These are phyloP conservation scores for Lactarius quietus DNA, from an alignment of 768 basidiomycete genomes.

Conservation along the genomic window DNA sequence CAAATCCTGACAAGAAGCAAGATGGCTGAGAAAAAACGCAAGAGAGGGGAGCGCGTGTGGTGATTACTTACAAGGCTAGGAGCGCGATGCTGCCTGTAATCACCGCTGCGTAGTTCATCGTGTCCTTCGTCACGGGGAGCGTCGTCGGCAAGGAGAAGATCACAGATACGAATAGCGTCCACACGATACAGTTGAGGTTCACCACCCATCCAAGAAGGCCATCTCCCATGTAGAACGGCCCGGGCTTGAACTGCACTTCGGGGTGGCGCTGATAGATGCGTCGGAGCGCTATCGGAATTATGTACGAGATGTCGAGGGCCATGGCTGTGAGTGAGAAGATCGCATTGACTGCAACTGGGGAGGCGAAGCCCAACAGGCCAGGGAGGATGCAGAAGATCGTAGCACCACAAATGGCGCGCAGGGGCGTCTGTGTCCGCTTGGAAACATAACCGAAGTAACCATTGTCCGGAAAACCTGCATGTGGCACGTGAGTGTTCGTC, in stretches of 20 bases:
- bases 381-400: slow-evolving; percentile 66
- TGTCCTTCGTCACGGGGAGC: slow-evolving; percentile 61
- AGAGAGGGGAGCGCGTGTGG: background rate
- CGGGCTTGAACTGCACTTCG: slow-evolving; percentile 80
- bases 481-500: background rate
- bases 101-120: slow-evolving; percentile 80
- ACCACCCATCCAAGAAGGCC: slow-evolving; percentile 58
- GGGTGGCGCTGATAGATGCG: slow-evolving; percentile 67
- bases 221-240: slow-evolving; percentile 81
- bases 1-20: slow-evolving; percentile 21
- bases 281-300: slow-evolving; percentile 77
- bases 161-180: slow-evolving; percentile 65
- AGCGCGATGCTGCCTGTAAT: slow-evolving; percentile 37
- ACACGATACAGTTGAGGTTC: slow-evolving; percentile 62
- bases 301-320: slow-evolving; percentile 73
- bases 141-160: slow-evolving; percentile 72
- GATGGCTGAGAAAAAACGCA: background rate
- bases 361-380: slow-evolving; percentile 72
- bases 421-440: slow-evolving; percentile 61
- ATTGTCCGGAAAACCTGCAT: slow-evolving; percentile 66
- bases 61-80: slow-evolving; percentile 31
- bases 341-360: slow-evolving; percentile 70
- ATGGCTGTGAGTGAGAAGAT: slow-evolving; percentile 82
- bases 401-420: slow-evolving; percentile 73
- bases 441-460: slow-evolving; percentile 74